These are phyloP conservation scores for Acer negundo DNA, from an alignment of 345 rosid species.

Conservation along the genomic window DNA sequence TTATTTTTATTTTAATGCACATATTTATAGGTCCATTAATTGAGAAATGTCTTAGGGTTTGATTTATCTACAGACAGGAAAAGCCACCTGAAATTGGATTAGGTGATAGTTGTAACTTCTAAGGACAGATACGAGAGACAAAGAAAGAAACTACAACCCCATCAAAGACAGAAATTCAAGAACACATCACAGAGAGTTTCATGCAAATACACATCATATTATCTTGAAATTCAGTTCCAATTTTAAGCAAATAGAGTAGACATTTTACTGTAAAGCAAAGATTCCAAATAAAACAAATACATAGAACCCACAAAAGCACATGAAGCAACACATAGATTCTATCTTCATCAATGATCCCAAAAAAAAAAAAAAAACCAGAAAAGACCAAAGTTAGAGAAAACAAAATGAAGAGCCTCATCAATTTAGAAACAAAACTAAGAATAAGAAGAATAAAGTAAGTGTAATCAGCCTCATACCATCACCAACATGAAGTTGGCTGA, in stretches of 20 bases:
- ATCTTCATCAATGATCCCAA: background rate
- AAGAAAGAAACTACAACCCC: background rate
- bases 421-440: no score
- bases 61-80: no score
- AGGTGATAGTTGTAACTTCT: background rate
- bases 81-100: background rate
- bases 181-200: background rate
- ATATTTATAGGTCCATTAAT: background rate
- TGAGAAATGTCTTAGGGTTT: background rate
- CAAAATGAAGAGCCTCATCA: no score
- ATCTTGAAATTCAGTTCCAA: constrained; percentile 10
- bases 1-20: background rate
- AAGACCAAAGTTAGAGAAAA: background rate
- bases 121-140: background rate
- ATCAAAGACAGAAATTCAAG: background rate
- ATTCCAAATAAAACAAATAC: background rate
- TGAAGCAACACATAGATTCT: background rate
- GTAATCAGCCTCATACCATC: background rate
- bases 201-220: constrained; percentile 18
- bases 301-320: constrained; percentile 1
- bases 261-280: background rate
- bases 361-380: background rate
- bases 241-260: background rate
- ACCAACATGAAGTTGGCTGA: constrained; percentile 7
- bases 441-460: no score